Base-by-base conservation (phyloP, 2,329 filamentous ascomycete genomes). In the Fulvia fulva region DNA sequence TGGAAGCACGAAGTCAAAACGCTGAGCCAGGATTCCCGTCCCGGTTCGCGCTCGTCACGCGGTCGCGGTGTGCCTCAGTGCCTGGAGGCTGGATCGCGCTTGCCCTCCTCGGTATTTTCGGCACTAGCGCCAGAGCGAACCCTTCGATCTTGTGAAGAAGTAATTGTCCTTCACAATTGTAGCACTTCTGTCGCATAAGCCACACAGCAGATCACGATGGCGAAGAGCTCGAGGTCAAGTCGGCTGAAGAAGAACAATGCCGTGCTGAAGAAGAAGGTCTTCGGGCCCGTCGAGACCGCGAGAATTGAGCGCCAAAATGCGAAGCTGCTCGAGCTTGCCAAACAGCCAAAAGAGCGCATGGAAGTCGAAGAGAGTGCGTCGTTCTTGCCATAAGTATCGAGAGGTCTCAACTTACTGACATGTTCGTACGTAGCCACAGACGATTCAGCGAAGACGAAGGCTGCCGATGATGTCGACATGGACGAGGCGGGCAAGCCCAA, bases 151-250 rank as follows among this genome's bases (percentile, higher is more conserved):
- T 14, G 44, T 23, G 25, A 47, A 26, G 12, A 26, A 26, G 21
- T 47, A 26, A 47, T 26, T 12, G 47, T 16, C 11, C 16, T 49
- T 56, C 52, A 46, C 26, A 25, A 50, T 32, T n/a, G 47, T 51
- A 9, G 28, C 14, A 16, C 19, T 25, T 16, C 19, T n/a, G 46
- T 25, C 28, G 21, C 30, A 56, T 63, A 56, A 61, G 54, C 41
- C 57, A 45, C 53, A 58, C 25, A 12, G 7, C 56, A 62, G 45
- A 23, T 52, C 59, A 82, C 56, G 67, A 97, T 97, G 93, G 93
- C 92, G 23, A 97, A 96, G 75, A 89, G 90, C 72, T 80, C 89
- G 61, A 83, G 93, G 73, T 84, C 92, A 65, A 95, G 88, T 73
- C 80, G 83, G 65, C 85, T 81, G 69, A 97, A 97, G 80, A 81